Evolutionary conservation across 1,139 yeast genomes (phyloP), one percentile per base, ranked within the genome.

Genomic region (Candida pseudoviswanathii): DNA sequence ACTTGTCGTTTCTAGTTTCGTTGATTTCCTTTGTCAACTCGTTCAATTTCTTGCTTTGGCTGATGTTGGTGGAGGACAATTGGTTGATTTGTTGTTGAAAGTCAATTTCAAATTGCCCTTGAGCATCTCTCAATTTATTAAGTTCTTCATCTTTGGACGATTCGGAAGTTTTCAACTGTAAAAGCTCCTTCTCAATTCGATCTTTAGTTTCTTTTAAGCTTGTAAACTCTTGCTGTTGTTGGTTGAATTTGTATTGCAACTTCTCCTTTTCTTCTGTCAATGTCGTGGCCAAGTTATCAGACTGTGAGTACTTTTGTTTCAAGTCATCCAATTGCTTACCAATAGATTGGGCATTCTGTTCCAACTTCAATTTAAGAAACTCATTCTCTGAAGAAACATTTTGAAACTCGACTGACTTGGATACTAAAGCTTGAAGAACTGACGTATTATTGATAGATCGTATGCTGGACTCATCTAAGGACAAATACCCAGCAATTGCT

Each of bases 281-380:
- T 2, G 51, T 39, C 3, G 53, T 46, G 2, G 47, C 41, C 9
- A 58, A 34, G 6, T 49, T 44, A 24, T 48, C 49, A 21, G 58
- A 52, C 2, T 49, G 44, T 2, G 50, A 54, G 8, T 58, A 46
- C 40, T 67, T 65, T 21, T 66, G 56, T 47, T 65, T 58, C 10
- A 77, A 58, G 5, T 63, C 59, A 2, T 64, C 63, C 37, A 74
- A 65, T 8, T 75, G 46, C 53, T 63, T 57, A 65, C 57, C 58
- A 30, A 55, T 45, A 3, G 46, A 47, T 24, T 59, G 57, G 64
- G 58, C 50, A 4, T 73, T 56, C 56, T 82, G 88, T 58, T 85
- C 90, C 47, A 74, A 68, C 46, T 77, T 76, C 25, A 84, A 74
- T 58, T 81, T 80, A 31, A 80, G 62, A 24, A 81, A 68, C 22